Conservation (phyloP, 1,284 basidiomycete species). For the Athelia sp. region DNA sequence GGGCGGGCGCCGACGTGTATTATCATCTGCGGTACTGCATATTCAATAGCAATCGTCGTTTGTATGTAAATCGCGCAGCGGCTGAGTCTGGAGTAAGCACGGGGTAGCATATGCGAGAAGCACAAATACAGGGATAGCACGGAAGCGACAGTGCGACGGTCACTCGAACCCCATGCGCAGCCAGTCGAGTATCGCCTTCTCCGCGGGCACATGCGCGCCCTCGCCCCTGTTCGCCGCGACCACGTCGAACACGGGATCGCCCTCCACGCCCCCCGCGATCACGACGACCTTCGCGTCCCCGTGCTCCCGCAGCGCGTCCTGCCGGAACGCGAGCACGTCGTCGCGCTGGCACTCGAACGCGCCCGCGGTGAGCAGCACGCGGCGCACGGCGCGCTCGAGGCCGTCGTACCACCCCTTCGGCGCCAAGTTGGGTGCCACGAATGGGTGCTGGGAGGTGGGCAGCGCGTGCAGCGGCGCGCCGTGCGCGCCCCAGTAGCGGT, state of each 20-base stretch:
- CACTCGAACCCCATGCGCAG: too few relatives aligned
- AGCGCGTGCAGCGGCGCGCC: slow-evolving; percentile 11
- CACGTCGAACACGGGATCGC: slow-evolving; percentile 23
- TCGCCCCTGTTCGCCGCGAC: slow-evolving; percentile 8
- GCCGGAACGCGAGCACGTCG: slow-evolving; percentile 12
- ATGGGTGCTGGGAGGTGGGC: slow-evolving; percentile 13
- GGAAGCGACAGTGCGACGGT: too few relatives aligned
- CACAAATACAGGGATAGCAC: too few relatives aligned
- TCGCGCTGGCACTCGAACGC: slow-evolving; percentile 19
- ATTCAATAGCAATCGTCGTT: too few relatives aligned
- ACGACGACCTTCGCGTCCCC: slow-evolving; percentile 13
- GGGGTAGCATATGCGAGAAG: too few relatives aligned
- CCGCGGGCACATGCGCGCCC: not conserved
- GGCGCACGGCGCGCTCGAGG: slow-evolving; percentile 14
- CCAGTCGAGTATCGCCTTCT: too few relatives aligned
- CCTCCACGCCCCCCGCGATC: slow-evolving; percentile 23
- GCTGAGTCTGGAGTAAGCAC: too few relatives aligned
- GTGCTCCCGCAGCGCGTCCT: slow-evolving; percentile 11
- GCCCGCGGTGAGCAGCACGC: slow-evolving; percentile 21
- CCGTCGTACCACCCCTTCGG: slow-evolving; percentile 18
- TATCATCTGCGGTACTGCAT: too few relatives aligned
- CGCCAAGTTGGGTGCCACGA: slow-evolving; percentile 16
- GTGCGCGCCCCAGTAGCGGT: not conserved
- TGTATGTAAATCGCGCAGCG: too few relatives aligned
- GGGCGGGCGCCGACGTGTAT: too few relatives aligned